Base-by-base conservation (phyloP, 1,139 yeast species). In the Tardiomyces digboiensis region DNA sequence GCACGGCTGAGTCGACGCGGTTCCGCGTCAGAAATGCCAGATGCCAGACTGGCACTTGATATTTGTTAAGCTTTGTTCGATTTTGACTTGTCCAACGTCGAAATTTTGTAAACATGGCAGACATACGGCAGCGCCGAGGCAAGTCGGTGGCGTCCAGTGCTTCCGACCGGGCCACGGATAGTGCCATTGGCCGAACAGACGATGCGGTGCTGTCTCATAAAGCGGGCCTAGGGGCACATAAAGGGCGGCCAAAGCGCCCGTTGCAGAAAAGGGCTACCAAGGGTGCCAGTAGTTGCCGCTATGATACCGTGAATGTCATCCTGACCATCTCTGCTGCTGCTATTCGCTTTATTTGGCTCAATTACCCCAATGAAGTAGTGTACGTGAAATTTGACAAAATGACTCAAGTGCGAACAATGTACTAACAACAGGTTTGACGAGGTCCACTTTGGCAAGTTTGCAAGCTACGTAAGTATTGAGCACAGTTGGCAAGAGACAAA, bases 381-480 rank as follows among this genome's bases (percentile, higher is more conserved):
- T 26, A 26, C 14, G 33, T 26, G 12, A 22, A 22, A 22, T 22
- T 8, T 12, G 26, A 22, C 47, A 47, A 18, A 51, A 42, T 21
- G 2, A 18, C 5, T 29, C 22, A 19, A 3, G 36, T 26, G 14
- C 21, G 20, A 14, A 36, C 23, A 45, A 46, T 19, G 12, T 26
- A 26, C 33, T 26, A 26, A 26, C 33, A 8, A n/a, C 33, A 26
- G 33, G 3, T 93, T 93, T 58, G 99, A 93, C 67, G 99, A 93
- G 62, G 98, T 91, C 26, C 98, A 91, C 65, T 91, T 91, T 59
- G 98, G 98, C 39, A 88, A 88, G 60, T 88, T 89, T 65, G 97
- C 97, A 21, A 81, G 95, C 16, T 87, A 85, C 47, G 33, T 26
- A 26, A 13, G 33, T 26, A 26, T 26, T 16, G 10, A 7, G 12